phyloP scores from a whole-genome alignment of 1,284 basidiomycete genomes.

The Pseudozyma thailandica region DNA sequence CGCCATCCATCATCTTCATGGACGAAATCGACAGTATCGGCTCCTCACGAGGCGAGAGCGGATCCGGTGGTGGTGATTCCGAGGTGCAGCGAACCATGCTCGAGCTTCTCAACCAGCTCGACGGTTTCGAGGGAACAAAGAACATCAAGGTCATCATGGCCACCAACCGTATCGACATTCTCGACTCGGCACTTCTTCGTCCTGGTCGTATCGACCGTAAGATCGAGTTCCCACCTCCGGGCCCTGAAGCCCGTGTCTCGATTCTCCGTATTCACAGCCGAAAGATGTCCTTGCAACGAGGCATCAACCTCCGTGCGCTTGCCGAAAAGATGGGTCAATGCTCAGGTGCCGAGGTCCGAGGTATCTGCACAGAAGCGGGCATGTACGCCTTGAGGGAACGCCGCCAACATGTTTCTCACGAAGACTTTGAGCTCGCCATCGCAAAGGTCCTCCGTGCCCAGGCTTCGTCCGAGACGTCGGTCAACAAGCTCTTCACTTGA shows the following conservation, averaged over 20 bases:
- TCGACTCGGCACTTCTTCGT: slow-evolving; percentile 91
- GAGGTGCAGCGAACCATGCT: slow-evolving; percentile 99
- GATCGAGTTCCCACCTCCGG: slow-evolving; percentile 98
- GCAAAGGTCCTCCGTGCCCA: slow-evolving; percentile 78
- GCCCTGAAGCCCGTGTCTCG: slow-evolving; percentile 94
- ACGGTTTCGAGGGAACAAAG: slow-evolving; percentile 96
- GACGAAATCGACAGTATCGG: slow-evolving; percentile 99
- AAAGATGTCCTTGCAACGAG: slow-evolving; percentile 98
- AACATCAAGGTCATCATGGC: slow-evolving; percentile 99
- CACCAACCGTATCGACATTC: slow-evolving; percentile 97
- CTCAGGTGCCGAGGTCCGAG: slow-evolving; percentile 95
- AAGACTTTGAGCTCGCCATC: slow-evolving; percentile 98
- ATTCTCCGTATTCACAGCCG: slow-evolving; percentile 97
- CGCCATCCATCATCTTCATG: slow-evolving; percentile 99
- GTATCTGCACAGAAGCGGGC: slow-evolving; percentile 97
- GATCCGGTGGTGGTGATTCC: slow-evolving; percentile 80
- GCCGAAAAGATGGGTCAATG: slow-evolving; percentile 99
- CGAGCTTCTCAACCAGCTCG: slow-evolving; percentile 94
- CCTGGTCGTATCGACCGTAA: slow-evolving; percentile 98
- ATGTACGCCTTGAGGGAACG: slow-evolving; percentile 98
- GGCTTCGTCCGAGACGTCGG: slow-evolving; percentile 65
- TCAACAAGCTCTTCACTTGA: slow-evolving; percentile 69
- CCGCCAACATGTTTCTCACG: slow-evolving; percentile 92
- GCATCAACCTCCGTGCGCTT: slow-evolving; percentile 91
- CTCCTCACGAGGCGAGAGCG: slow-evolving; percentile 87